Evolutionary conservation across 2,329 filamentous ascomycete genomes (phyloP), one percentile per base, ranked within the genome.

Genomic region (Rachicladosporium sp.): DNA sequence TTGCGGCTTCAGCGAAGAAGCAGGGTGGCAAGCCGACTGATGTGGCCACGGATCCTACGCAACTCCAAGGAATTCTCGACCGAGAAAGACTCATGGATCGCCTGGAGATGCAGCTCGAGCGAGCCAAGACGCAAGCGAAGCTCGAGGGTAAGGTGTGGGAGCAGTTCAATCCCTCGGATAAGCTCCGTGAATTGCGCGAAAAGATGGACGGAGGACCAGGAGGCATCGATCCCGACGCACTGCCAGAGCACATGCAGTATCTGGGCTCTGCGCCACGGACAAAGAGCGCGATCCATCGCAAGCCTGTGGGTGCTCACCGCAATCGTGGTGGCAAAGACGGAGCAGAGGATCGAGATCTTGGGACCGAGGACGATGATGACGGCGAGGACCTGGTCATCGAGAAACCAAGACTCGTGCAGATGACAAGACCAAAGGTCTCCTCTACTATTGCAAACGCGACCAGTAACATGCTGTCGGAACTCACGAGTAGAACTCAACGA

Each of bases 41-140:
- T 31, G 71, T 61, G 36, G 72, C 77, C 31, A 74, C 73, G 13
- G 82, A 91, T 56, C 77, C 84, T 15, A 69, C 76, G 23, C 81
- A 80, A 40, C 86, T 89, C 80, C 78, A 87, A 58, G 91, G 91
- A 46, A 96, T 98, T 45, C 69, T 98, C 48, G 88, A 96, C 58
- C 82, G 91, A 21, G 85, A 95, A 55, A 79, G 74, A 55, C 78
- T 98, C 49, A 93, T 98, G 82, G 84, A 87, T 57, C 80, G 88
- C 38, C 72, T 98, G 42, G 88, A 94, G 61, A 93, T 85, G 70
- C 91, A 96, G 63, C 76, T 98, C 32, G 89, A 96, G 66, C 74
- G 91, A 48, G 89, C 94, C 48, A 96, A 96, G 73, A 96, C 91
- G 1, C 88, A 96, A 58, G 94, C 86, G 64, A 95, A 95, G 63